Conservation (phyloP, 2,329 filamentous ascomycete genomes). For the Neonectria hederae region DNA sequence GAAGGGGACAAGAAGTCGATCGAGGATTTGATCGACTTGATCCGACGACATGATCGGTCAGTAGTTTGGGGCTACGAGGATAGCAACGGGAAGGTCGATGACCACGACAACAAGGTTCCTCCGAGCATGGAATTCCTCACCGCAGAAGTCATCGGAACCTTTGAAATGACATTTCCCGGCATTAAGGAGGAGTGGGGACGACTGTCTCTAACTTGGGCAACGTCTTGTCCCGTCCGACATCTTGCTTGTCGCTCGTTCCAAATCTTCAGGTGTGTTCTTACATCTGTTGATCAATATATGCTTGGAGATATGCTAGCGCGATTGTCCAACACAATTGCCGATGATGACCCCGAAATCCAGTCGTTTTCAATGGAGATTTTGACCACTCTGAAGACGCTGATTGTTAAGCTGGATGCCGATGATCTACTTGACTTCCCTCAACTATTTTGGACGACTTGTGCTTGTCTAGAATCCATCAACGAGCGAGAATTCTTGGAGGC, state of each 20-base stretch:
- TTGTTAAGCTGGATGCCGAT: slow-evolving; percentile 81
- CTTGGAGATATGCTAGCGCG: slow-evolving; percentile 95
- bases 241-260: slow-evolving; percentile 97
- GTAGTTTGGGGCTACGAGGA: slow-evolving; percentile 97
- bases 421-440: slow-evolving; percentile 91
- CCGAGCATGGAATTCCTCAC: slow-evolving; percentile 88
- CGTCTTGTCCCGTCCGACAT: slow-evolving; percentile 93
- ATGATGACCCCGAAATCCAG: slow-evolving; percentile 92
- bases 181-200: slow-evolving; percentile 93
- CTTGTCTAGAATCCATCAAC: slow-evolving; percentile 95
- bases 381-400: slow-evolving; percentile 91
- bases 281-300: slow-evolving; percentile 91
- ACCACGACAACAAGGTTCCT: slow-evolving; percentile 82
- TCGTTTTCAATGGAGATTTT: slow-evolving; percentile 98
- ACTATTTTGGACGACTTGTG: slow-evolving; percentile 97
- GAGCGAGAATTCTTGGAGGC: slow-evolving; percentile 94
- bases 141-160: slow-evolving; percentile 82
- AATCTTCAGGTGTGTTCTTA: slow-evolving; percentile 93
- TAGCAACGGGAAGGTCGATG: slow-evolving; percentile 80
- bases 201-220: slow-evolving; percentile 92
- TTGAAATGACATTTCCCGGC: slow-evolving; percentile 83
- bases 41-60: slow-evolving; percentile 82
- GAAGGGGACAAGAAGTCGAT: slow-evolving; percentile 74
- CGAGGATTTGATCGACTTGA: slow-evolving; percentile 86
- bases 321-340: slow-evolving; percentile 95